phyloP scores from a whole-genome alignment of 1,284 basidiomycete species.

The Hymenochaete sp. region DNA sequence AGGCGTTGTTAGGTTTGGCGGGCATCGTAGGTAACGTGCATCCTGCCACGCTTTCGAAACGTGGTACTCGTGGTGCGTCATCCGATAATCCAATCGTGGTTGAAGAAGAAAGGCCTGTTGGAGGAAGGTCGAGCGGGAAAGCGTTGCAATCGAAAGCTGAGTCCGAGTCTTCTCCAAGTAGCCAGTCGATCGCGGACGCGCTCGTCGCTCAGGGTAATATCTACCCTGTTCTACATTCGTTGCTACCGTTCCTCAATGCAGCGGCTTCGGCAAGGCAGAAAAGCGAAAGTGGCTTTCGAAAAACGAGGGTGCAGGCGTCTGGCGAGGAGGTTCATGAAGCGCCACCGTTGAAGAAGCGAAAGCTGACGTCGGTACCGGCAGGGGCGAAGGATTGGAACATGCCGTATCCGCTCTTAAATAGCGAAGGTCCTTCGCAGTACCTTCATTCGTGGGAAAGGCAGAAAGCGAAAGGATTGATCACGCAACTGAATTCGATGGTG shows the following conservation, averaged over 20 bases:
- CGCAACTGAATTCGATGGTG: constrained; percentile 52
- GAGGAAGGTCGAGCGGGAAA: constrained; percentile 23
- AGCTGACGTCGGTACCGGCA: constrained; percentile 57
- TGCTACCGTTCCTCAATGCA: constrained; percentile 8
- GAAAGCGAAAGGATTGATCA: constrained; percentile 49
- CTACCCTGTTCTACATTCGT: constrained; percentile 41
- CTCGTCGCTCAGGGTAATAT: constrained; percentile 56
- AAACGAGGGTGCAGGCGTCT: background rate
- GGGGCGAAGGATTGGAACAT: constrained; percentile 73
- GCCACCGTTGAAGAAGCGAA: constrained; percentile 45
- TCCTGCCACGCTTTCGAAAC: constrained; percentile 40
- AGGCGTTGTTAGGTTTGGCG: constrained; percentile 59
- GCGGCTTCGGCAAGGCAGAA: constrained; percentile 10
- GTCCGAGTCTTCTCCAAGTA: constrained; percentile 38
- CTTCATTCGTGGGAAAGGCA: constrained; percentile 51
- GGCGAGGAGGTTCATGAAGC: constrained; percentile 2
- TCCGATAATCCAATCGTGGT: constrained; percentile 59
- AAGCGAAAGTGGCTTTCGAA: constrained; percentile 12
- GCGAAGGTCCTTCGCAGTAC: constrained; percentile 60
- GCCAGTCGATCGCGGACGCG: constrained; percentile 48
- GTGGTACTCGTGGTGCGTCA: constrained; percentile 40
- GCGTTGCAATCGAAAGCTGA: constrained; percentile 23
- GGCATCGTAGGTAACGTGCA: constrained; percentile 59
- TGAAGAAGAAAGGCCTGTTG: constrained; percentile 39
- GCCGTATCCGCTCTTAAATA: constrained; percentile 61